These are phyloP conservation scores for Paxillus rubicundulus DNA, from an alignment of 768 basidiomycete genomes.

Conservation along the genomic window DNA sequence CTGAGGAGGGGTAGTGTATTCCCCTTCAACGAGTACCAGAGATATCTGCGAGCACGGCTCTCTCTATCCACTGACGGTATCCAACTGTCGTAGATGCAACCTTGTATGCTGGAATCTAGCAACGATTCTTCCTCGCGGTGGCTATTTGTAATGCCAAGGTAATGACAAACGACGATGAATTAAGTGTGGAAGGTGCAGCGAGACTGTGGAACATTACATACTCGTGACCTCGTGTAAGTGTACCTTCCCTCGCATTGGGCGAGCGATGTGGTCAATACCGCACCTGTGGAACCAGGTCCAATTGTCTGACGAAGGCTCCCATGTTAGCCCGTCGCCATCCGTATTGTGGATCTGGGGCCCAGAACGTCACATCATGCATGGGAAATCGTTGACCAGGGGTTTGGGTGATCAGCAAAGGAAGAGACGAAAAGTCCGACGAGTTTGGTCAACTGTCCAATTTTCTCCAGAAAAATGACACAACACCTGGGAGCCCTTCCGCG, in stretches of 20 bases:
- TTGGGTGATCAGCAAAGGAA: not conserved
- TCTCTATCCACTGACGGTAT: too few relatives aligned
- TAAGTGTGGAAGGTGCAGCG: too few relatives aligned
- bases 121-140: too few relatives aligned
- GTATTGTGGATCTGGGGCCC: not conserved
- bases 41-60: too few relatives aligned
- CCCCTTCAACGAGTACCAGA: too few relatives aligned
- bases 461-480: not conserved
- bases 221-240: too few relatives aligned
- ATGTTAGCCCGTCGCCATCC: not conserved
- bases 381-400: not conserved
- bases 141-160: too few relatives aligned
- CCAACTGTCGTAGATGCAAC: too few relatives aligned
- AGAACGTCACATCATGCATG: not conserved
- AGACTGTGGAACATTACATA: too few relatives aligned
- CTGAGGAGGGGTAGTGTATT: too few relatives aligned
- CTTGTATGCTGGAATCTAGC: too few relatives aligned
- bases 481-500: not conserved
- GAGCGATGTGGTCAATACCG: not conserved
- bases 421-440: not conserved
- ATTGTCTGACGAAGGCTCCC: not conserved
- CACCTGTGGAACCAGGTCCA: not conserved
- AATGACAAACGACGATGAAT: too few relatives aligned
- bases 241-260: not conserved
- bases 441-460: not conserved